These are phyloP conservation scores for Trametes villosa DNA, from an alignment of 768 basidiomycete species.

Conservation along the genomic window DNA sequence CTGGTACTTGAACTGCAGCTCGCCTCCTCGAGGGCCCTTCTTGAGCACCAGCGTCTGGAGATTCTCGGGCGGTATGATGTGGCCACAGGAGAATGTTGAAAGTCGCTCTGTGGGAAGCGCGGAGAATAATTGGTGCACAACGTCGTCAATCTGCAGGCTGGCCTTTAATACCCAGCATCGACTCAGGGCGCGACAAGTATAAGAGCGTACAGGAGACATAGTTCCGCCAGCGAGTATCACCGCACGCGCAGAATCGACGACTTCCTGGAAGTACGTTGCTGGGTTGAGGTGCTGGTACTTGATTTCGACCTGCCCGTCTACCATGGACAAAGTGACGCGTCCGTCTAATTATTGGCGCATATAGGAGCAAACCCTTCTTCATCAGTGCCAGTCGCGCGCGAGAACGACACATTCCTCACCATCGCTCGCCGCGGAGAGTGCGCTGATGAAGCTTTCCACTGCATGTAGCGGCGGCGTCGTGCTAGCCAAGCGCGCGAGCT, in stretches of 20 bases:
- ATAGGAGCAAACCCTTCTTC: background rate
- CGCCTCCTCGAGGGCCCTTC: slow-evolving; percentile 73
- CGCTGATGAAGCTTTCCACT: slow-evolving; percentile 78
- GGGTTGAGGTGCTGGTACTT: slow-evolving; percentile 96
- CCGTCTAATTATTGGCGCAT: too few relatives aligned
- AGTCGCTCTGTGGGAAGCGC: slow-evolving; percentile 62
- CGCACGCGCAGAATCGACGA: slow-evolving; percentile 78
- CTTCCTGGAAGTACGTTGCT: slow-evolving; percentile 80
- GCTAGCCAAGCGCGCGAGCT: slow-evolving; percentile 29
- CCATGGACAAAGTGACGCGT: slow-evolving; percentile 57
- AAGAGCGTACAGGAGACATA: slow-evolving; percentile 85
- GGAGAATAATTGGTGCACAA: slow-evolving; percentile 79
- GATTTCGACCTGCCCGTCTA: slow-evolving; percentile 58
- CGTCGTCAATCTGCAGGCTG: slow-evolving; percentile 75
- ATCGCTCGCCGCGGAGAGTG: slow-evolving; percentile 78
- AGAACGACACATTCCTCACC: slow-evolving; percentile 43
- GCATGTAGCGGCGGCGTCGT: slow-evolving; percentile 76
- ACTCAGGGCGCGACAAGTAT: slow-evolving; percentile 4
- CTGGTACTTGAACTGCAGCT: slow-evolving; percentile 81
- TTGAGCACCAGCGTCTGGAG: slow-evolving; percentile 75
- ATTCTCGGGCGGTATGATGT: slow-evolving; percentile 84
- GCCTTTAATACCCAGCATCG: background rate
- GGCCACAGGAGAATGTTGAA: slow-evolving; percentile 87
- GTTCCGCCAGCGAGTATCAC: slow-evolving; percentile 96
- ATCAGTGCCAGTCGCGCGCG: background rate